Evolutionary conservation across 148 eudicot species (phyloP).

Genomic region (Arctostaphylos glauca): DNA sequence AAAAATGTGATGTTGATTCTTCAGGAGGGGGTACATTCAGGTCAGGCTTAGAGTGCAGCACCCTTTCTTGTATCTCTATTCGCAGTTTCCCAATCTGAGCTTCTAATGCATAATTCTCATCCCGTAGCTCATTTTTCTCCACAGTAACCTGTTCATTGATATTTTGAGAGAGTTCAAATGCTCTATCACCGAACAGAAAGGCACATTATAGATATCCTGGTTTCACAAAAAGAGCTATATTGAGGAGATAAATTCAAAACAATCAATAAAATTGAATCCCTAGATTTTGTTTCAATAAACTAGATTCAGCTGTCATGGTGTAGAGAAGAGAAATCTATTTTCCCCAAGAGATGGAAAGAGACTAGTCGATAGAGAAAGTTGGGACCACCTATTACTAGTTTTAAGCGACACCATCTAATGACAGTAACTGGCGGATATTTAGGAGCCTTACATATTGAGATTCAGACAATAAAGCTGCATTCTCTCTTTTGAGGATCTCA

Average conservation of each 20-base stretch:
- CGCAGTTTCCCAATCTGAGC: conserved; percentile 47
- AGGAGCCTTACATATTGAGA: conserved; percentile 69
- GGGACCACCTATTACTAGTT: not conserved
- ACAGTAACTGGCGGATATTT: not conserved
- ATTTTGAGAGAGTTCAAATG: not conserved
- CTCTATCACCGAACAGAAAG: not conserved
- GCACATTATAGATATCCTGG: not conserved
- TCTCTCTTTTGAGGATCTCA: conserved; percentile 59
- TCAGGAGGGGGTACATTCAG: conserved; percentile 39
- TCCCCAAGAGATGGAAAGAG: not conserved
- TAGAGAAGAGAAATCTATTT: not conserved
- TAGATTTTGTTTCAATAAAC: not conserved
- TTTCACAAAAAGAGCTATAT: not conserved
- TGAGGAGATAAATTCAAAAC: not conserved
- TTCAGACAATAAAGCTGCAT: conserved; percentile 66
- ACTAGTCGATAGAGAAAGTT: not conserved
- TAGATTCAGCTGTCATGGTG: not conserved
- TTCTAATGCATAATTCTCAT: conserved; percentile 62
- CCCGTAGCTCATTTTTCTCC: conserved; percentile 72
- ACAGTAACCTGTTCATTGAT: conserved; percentile 42
- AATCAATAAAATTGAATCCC: not conserved
- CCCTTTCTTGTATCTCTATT: conserved; percentile 45
- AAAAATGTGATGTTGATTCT: conserved; percentile 19
- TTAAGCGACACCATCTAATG: not conserved
- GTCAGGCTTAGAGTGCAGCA: conserved; percentile 32